Percentiles rank a stretch among this genome's conserved stretches.
These are phyloP conservation scores for Aspergillus persii DNA, from an alignment of 2,329 filamentous ascomycete species.

Conservation along the genomic window DNA sequence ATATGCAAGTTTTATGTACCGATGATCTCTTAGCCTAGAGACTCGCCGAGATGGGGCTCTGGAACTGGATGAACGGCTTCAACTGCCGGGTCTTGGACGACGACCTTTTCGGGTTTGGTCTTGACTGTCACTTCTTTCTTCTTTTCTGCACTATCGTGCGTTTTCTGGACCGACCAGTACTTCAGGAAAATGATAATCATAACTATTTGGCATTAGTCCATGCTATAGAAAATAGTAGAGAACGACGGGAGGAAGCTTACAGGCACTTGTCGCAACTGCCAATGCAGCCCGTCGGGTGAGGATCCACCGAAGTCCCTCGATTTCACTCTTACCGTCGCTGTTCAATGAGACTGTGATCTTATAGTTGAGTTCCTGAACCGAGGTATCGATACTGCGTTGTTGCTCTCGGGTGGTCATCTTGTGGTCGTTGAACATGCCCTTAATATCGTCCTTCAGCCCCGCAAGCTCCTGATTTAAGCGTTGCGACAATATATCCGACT, in stretches of 20 bases:
- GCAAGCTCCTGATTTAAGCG: conserved; percentile 78
- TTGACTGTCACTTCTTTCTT: conserved; percentile 35
- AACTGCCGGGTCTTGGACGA: conserved; percentile 14
- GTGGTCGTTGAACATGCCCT: conserved; percentile 92
- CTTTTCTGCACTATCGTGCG: conserved; percentile 34
- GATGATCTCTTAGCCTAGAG: conserved; percentile 26
- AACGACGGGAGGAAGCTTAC: conserved; percentile 32
- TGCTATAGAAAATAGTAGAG: neutral
- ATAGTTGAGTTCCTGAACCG: conserved; percentile 93
- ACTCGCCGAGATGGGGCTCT: conserved; percentile 28
- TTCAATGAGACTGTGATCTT: conserved; percentile 90
- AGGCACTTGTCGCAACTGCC: conserved; percentile 54
- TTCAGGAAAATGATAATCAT: conserved; percentile 50
- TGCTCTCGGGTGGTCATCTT: conserved; percentile 90
- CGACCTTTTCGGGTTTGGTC: conserved; percentile 26
- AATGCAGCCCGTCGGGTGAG: conserved; percentile 63
- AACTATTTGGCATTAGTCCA: conserved; percentile 30
- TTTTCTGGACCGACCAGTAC: conserved; percentile 42
- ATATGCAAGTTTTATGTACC: neutral
- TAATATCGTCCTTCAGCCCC: conserved; percentile 83
- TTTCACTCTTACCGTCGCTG: conserved; percentile 86
- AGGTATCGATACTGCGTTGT: conserved; percentile 78
- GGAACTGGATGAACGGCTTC: conserved; percentile 15
- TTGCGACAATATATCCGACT: conserved; percentile 89
- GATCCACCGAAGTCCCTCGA: conserved; percentile 89